Evolutionary conservation across 108 stramenopile genomes (phyloP), one percentile per base, ranked within the genome.

Genomic region (Heterococcus sp.): DNA sequence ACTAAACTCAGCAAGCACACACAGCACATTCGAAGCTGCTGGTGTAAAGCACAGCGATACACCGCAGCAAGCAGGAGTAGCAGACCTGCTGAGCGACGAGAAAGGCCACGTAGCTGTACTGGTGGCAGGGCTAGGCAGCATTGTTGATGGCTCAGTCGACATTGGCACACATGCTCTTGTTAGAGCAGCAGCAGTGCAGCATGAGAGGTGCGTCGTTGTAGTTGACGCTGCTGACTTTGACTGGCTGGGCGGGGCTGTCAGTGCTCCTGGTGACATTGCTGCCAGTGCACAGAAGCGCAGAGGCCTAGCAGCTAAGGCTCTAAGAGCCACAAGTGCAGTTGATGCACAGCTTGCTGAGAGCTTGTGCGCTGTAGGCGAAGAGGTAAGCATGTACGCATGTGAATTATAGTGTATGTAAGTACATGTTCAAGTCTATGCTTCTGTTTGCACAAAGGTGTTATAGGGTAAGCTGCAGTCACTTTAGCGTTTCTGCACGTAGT

Each of bases 281-380:
- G 39, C 74, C 21, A 73, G 72, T 35, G 34, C 71, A n/a, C 38
- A 37, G 37, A 35, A 69, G 32, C 71, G 72, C 64, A 65, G 73
- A 21, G 38, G 66, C 26, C 79, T 81, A n/a, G 79, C 79, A 38
- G 79, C 79, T 67, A 81, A 81, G 64, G 79, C 79, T n/a, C 65
- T 81, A 35, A 72, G 79, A 2, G 72, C 64, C 72, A 81, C 79
- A 32, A 67, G 72, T 3, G 79, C 40, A 8, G 72, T 69, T 31
- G 79, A 81, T 67, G 65, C 32, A 27, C 72, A 66, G 32, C 66
- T 81, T 37, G 79, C 79, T 28, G 79, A 65, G 34, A 35, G 35
- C 0, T 73, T 81, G n/a, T n/a, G n/a, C n/a, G n/a, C n/a, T n/a
- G n/a, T n/a, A n/a, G n/a, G n/a, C n/a, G n/a, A n/a, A n/a, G n/a